These are phyloP conservation scores for Echeveria elegans DNA, from an alignment of 164 flowering plant species.

Conservation along the genomic window DNA sequence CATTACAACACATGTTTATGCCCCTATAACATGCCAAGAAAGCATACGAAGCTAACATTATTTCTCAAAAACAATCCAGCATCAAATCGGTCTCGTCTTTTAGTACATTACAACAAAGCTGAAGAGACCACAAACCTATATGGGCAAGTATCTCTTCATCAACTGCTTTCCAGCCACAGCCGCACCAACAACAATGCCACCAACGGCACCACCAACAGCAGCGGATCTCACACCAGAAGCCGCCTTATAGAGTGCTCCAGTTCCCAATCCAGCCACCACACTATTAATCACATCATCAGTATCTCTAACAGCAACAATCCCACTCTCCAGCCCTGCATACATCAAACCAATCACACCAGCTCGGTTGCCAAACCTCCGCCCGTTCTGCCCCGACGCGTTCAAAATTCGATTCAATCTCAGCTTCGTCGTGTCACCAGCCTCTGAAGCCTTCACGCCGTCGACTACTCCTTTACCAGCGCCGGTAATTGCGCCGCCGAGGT, in stretches of 20 bases:
- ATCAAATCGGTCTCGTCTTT: no score
- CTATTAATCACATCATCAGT: constrained; percentile 50
- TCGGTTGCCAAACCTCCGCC: constrained; percentile 56
- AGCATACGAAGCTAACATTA: no score
- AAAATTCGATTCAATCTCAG: constrained; percentile 61
- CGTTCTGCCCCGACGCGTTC: constrained; percentile 64
- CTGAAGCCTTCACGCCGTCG: constrained; percentile 45
- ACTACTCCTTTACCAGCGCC: constrained; percentile 56
- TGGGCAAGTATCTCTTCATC: constrained; percentile 46
- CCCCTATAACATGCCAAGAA: no score
- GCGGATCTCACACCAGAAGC: constrained; percentile 58
- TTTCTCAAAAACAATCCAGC: no score
- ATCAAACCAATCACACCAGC: constrained; percentile 62
- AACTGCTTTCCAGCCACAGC: constrained; percentile 49
- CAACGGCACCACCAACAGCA: constrained; percentile 57
- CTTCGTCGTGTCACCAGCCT: constrained; percentile 62
- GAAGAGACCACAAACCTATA: constrained; percentile 16
- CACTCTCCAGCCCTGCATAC: constrained; percentile 69
- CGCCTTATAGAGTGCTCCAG: constrained; percentile 53
- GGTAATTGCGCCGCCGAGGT: constrained; percentile 46
- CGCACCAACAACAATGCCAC: constrained; percentile 42
- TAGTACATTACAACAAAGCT: no score
- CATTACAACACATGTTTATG: no score
- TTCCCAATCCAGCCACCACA: constrained; percentile 53
- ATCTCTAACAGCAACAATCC: constrained; percentile 34